Base-by-base conservation (phyloP, 768 basidiomycete genomes). In the Sistotremastrum suecicum region DNA sequence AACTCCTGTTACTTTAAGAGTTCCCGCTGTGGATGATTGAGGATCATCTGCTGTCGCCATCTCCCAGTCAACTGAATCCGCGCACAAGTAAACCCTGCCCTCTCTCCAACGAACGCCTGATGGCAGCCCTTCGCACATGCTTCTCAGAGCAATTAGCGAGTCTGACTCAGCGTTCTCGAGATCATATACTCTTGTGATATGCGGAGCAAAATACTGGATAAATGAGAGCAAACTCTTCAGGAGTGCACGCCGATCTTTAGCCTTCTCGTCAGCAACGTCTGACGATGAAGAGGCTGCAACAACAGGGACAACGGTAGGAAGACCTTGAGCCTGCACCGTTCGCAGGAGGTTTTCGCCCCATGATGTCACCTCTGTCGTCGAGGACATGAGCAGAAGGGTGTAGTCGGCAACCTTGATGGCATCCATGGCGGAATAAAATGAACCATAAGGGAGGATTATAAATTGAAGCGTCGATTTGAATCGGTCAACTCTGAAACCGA, bases 401-500 rank as follows among this genome's bases (percentile, higher is more conserved):
- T 94, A 98, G 62, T 98, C 92, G 7, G 89, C 85, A 2, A 77
- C 83, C 57, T 88, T 81, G 56, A 81, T 83, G 0, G 80, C 82
- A 55, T 95, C 90, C 36, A 98, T 70, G 3, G 84, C 74, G 2
- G 75, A 71, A 60, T 87, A 94, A 43, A 86, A 72, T 40, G 66
- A 68, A 46, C 74, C 71, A 54, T 86, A 82, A 2, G 74, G 77
- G 2, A 94, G 68, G 37, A 78, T 78, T 44, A 89, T 69, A 61
- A 95, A 85, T 56, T 95, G 91, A 3, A 97, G 67, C 5, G 82
- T 85, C 0, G 90, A 90, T 63, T 85, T 91, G 70, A 90, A 95
- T 20, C 87, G 75, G 42, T 88, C 84, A 35, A 80, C 84, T 58
- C 90, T 92, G 51, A 7, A 37, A 20, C 20, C 20, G 9, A 33